Evolutionary conservation across 1,139 yeast genomes (phyloP).

Genomic region (Yamadazyma aaseri): DNA sequence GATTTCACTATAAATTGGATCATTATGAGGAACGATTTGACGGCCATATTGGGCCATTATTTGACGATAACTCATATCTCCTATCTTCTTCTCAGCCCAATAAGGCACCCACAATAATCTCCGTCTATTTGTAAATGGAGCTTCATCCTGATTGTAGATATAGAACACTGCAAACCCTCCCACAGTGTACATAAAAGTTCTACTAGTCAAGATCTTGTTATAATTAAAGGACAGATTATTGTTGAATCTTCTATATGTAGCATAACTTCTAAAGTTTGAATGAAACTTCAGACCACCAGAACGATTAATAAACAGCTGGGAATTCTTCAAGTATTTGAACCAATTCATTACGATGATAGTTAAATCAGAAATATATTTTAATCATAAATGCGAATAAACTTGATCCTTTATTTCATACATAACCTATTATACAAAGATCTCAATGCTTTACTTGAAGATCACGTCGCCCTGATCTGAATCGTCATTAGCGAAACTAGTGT

Average conservation of each 20-base stretch:
- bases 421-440: too few relatives aligned
- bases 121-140: slow-evolving; percentile 76
- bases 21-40: slow-evolving; percentile 48
- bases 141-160: slow-evolving; percentile 66
- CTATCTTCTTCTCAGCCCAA: slow-evolving; percentile 64
- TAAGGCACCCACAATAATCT: slow-evolving; percentile 75
- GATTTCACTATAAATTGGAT: slow-evolving; percentile 59
- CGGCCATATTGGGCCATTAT: slow-evolving; percentile 49
- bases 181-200: slow-evolving; percentile 21
- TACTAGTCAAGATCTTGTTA: slow-evolving; percentile 15
- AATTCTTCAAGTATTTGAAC: not conserved
- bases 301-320: too few relatives aligned
- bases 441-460: too few relatives aligned
- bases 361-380: too few relatives aligned
- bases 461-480: too few relatives aligned
- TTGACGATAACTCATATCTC: slow-evolving; percentile 65
- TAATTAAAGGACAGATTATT: slow-evolving; percentile 14
- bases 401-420: too few relatives aligned
- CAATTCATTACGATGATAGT: slow-evolving; percentile 2
- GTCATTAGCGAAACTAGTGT: too few relatives aligned
- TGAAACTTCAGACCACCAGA: too few relatives aligned
- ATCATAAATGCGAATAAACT: too few relatives aligned
- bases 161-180: slow-evolving; percentile 44
- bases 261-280: slow-evolving; percentile 5
- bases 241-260: slow-evolving; percentile 22